Evolutionary conservation across 2,329 filamentous ascomycete genomes (phyloP).

Genomic region (Rutstroemia sp.): DNA sequence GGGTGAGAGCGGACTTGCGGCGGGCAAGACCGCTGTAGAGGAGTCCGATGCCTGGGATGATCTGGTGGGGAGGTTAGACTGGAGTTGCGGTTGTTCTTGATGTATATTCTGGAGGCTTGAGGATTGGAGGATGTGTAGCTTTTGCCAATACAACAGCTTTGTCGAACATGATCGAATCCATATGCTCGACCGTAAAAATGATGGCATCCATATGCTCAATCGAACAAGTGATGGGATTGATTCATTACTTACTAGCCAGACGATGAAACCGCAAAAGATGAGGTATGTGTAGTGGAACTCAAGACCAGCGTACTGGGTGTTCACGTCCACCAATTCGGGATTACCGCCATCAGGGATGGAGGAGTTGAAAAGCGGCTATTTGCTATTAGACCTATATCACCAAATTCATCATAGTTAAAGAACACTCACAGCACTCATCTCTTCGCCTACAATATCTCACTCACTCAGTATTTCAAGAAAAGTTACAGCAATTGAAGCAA

Average conservation of each 20-base stretch:
- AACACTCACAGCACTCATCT: background rate
- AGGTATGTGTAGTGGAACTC: slow-evolving; percentile 57
- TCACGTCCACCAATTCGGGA: slow-evolving; percentile 39
- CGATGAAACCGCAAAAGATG: slow-evolving; percentile 50
- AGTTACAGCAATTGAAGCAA: background rate
- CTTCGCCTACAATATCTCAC: background rate
- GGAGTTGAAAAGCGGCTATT: slow-evolving; percentile 21
- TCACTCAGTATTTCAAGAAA: background rate
- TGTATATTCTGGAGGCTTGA: background rate
- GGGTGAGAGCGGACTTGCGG: slow-evolving; percentile 52
- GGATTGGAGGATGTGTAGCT: too few species aligned
- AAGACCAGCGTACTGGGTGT: slow-evolving; percentile 48
- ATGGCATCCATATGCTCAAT: too few species aligned
- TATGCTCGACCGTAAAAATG: too few species aligned
- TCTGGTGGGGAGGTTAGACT: slow-evolving; percentile 24
- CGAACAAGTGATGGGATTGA: background rate
- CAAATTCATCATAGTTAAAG: background rate
- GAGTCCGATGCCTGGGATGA: slow-evolving; percentile 59
- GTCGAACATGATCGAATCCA: too few species aligned
- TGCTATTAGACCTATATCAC: background rate
- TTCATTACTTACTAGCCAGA: slow-evolving; percentile 41
- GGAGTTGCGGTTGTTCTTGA: too few species aligned
- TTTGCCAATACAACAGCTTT: too few species aligned
- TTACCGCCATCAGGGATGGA: slow-evolving; percentile 45
- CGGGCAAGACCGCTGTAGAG: slow-evolving; percentile 57